phyloP scores from a whole-genome alignment of 2,329 filamentous ascomycete genomes.

The Microdochium bolleyi region DNA sequence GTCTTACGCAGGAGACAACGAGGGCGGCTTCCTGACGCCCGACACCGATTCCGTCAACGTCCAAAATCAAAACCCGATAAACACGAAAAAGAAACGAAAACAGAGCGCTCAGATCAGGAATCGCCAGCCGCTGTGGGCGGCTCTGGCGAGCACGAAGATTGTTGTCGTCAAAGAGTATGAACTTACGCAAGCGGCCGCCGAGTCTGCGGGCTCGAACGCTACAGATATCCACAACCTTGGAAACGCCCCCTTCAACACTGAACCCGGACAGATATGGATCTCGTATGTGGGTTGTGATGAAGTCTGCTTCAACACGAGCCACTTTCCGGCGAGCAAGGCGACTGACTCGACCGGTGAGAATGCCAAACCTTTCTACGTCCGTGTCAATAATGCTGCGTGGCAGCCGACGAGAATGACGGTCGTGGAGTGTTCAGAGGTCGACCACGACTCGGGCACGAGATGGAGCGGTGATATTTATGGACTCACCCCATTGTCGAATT shows the following conservation, averaged over 20 bases:
- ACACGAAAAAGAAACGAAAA: conserved; percentile 77
- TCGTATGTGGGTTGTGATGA: conserved; percentile 72
- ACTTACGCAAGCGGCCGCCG: conserved; percentile 67
- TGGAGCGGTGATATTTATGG: conserved; percentile 69
- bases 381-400: conserved; percentile 73
- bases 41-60: conserved; percentile 44
- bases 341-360: conserved; percentile 47
- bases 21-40: conserved; percentile 41
- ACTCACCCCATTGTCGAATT: conserved; percentile 64
- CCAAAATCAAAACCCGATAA: conserved; percentile 48
- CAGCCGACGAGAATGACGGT: conserved; percentile 65
- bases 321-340: conserved; percentile 38
- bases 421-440: conserved; percentile 27
- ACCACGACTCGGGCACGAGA: conserved; percentile 33
- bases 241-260: conserved; percentile 63
- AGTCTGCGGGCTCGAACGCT: conserved; percentile 66
- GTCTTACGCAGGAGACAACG: conserved; percentile 27
- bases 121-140: conserved; percentile 89
- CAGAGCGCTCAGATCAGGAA: conserved; percentile 86
- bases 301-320: conserved; percentile 67
- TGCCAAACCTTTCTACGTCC: conserved; percentile 70
- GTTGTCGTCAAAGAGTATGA: conserved; percentile 89
- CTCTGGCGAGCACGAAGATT: conserved; percentile 91
- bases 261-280: conserved; percentile 71
- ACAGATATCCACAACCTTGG: conserved; percentile 72